Conservation (phyloP, 1,139 yeast genomes). For the Debaryomyces sp. region DNA sequence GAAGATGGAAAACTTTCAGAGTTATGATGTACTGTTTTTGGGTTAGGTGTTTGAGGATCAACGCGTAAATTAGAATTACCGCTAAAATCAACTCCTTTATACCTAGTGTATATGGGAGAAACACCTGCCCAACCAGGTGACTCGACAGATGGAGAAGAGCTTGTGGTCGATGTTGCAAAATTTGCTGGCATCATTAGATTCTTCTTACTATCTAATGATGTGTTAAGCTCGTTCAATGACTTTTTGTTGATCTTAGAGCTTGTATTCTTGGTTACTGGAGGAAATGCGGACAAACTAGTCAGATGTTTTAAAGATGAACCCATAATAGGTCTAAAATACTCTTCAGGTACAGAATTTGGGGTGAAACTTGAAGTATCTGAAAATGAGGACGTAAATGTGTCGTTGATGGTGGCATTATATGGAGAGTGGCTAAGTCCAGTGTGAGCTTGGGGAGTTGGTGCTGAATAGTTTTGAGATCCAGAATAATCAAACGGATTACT, state of each 20-base stretch:
- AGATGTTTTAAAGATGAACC: slow-evolving; percentile 5
- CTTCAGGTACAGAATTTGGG: slow-evolving; percentile 19
- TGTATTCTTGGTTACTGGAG: neutral
- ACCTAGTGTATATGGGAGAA: slow-evolving; percentile 25
- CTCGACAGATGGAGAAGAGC: slow-evolving; percentile 9
- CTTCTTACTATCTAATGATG: slow-evolving; percentile 16
- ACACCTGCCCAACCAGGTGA: slow-evolving; percentile 13
- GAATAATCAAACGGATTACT: slow-evolving; percentile 1
- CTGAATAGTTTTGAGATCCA: neutral
- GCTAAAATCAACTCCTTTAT: slow-evolving; percentile 20
- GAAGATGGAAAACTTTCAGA: slow-evolving; percentile 24
- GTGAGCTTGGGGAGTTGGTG: neutral
- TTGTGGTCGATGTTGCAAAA: slow-evolving; percentile 13
- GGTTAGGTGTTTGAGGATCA: neutral
- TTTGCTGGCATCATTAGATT: slow-evolving; percentile 23
- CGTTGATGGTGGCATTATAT: slow-evolving; percentile 13
- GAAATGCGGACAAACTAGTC: slow-evolving; percentile 5
- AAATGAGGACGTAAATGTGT: slow-evolving; percentile 23
- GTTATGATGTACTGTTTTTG: slow-evolving; percentile 30
- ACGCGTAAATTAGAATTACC: neutral
- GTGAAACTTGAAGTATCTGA: slow-evolving; percentile 25
- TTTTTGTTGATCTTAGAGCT: slow-evolving; percentile 11
- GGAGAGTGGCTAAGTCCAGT: neutral
- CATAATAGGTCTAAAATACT: slow-evolving; percentile 11
- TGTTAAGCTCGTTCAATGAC: neutral